These are phyloP conservation scores for Cicer cuneatum DNA, from an alignment of 306 rosid genomes.

Conservation along the genomic window DNA sequence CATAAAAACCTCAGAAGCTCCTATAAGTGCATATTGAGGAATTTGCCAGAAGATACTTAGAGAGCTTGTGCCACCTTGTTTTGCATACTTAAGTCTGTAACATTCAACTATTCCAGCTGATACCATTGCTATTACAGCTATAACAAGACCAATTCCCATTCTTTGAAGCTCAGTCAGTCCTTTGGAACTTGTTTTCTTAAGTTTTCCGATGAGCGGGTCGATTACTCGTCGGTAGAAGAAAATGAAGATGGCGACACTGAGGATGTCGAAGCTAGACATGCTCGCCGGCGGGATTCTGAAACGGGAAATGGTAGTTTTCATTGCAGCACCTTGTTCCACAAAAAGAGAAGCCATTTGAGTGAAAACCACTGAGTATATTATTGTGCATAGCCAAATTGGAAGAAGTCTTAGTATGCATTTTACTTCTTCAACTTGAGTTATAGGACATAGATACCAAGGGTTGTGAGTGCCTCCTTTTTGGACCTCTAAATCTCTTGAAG, in stretches of 20 bases:
- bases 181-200: slow-evolving; percentile 47
- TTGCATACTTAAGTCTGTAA: slow-evolving; percentile 56
- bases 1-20: slow-evolving; percentile 81
- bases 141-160: slow-evolving; percentile 74
- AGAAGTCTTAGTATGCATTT: slow-evolving; percentile 71
- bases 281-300: slow-evolving; percentile 76
- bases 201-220: slow-evolving; percentile 56
- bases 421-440: slow-evolving; percentile 84
- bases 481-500: slow-evolving; percentile 54
- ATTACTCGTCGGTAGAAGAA: slow-evolving; percentile 59
- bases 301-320: slow-evolving; percentile 54
- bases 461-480: slow-evolving; percentile 36
- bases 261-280: slow-evolving; percentile 74
- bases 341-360: slow-evolving; percentile 86
- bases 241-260: slow-evolving; percentile 63
- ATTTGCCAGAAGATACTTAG: slow-evolving; percentile 76
- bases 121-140: slow-evolving; percentile 67
- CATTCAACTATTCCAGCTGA: slow-evolving; percentile 68
- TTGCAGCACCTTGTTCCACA: slow-evolving; percentile 79
- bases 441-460: slow-evolving; percentile 69
- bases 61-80: slow-evolving; percentile 54
- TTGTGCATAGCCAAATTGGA: slow-evolving; percentile 83
- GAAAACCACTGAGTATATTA: slow-evolving; percentile 75
- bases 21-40: slow-evolving; percentile 71
- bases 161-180: slow-evolving; percentile 71